Base-by-base conservation (phyloP, 192 early-diverging fungal genomes). In the Rhizoclosmatium sp. region DNA sequence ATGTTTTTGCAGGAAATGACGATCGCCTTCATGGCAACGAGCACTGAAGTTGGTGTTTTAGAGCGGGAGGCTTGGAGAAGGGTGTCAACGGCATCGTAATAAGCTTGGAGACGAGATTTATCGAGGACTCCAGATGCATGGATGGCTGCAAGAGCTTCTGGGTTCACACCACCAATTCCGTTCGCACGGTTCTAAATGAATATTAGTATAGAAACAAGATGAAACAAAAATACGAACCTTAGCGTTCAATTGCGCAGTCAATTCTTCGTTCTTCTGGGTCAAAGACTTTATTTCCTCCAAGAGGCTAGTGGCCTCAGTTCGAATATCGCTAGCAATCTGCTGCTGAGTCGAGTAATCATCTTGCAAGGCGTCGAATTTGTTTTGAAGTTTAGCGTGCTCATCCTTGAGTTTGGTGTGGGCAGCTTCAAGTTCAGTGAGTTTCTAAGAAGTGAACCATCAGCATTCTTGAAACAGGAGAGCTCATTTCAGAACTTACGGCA, bases 21-120 rank as follows among this genome's bases (percentile, higher is more conserved):
- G 49, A 98, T 91, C 3, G 92, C 82, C 69, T 93, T 92, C 93
- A 96, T 95, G n/a, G 94, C 89, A 44, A 92, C 85, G 48, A 99
- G 81, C 0, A 97, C 94, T 42, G 79, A 81, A 1, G 94, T 85
- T 45, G 93, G 90, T 47, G 88, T 84, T 21, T 94, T 91, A 1
- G 93, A 92, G 67, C 93, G 85, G 78, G 92, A 93, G 45, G 93
- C 92, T 21, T 87, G 81, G 47, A 98, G 82, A 5, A 98, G 85
- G 46, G 91, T 90, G 80, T 96, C 93, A 45, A 96, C 88, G n/a
- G 95, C 92, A 14, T 86, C 87, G 78, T 97, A 92, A 86, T 95
- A 97, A 19, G 87, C 84, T 40, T 89, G 86, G 31, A 97, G 86
- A 42, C 89, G 85, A 2, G 86, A 85, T 47, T 92, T 92, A 14